Conservation (phyloP, 192 early-diverging fungal genomes). For the Podila minutissima region DNA sequence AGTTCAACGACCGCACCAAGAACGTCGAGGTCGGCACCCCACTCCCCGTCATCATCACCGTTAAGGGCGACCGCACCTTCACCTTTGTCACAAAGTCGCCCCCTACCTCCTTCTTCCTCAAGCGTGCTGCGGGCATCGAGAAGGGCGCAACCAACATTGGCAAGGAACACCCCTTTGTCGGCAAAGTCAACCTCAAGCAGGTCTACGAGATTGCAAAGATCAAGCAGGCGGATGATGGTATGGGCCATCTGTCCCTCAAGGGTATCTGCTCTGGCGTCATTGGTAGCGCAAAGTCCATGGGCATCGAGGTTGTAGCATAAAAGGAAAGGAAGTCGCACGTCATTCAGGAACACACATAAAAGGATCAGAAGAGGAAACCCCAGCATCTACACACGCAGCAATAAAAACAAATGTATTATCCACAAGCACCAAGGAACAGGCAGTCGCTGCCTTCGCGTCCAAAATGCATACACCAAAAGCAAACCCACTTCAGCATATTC, state of each 20-base stretch:
- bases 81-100: slow-evolving; percentile 90
- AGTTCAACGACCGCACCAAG: slow-evolving; percentile 97
- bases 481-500: too few species aligned
- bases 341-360: neutral
- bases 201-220: slow-evolving; percentile 95
- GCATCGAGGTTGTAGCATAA: slow-evolving; percentile 86
- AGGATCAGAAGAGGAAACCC: neutral
- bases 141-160: slow-evolving; percentile 88
- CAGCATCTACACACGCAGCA: neutral
- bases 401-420: neutral
- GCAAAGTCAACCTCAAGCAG: slow-evolving; percentile 90
- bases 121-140: slow-evolving; percentile 85
- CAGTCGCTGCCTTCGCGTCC: too few species aligned
- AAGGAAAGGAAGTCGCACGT: neutral
- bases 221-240: slow-evolving; percentile 83
- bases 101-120: slow-evolving; percentile 88
- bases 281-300: slow-evolving; percentile 82
- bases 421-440: neutral
- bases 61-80: slow-evolving; percentile 93
- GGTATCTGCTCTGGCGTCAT: slow-evolving; percentile 79
- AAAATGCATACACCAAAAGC: too few species aligned
- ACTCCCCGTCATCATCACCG: slow-evolving; percentile 82
- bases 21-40: slow-evolving; percentile 82
- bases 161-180: slow-evolving; percentile 70
- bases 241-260: slow-evolving; percentile 75